Percentiles rank a stretch among this genome's conserved stretches.
Evolutionary conservation across 2,329 filamentous ascomycete species (phyloP).

Genomic region (Coleophoma eucalyptorum): DNA sequence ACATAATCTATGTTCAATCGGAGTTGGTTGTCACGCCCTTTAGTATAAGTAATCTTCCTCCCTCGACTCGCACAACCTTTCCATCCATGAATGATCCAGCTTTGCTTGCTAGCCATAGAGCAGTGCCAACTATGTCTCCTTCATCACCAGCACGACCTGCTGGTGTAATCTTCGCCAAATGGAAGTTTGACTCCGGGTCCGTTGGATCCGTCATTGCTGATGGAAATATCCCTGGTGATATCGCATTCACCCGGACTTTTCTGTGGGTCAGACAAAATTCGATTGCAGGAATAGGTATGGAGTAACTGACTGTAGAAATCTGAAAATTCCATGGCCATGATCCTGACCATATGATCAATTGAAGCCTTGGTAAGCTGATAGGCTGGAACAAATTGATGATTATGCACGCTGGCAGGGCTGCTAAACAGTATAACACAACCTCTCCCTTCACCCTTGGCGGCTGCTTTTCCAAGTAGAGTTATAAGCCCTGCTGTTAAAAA

Average conservation of each 20-base stretch:
- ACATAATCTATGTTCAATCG: too few relatives aligned
- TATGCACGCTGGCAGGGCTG: neutral
- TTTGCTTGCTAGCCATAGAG: conserved; percentile 1
- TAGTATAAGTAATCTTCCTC: conserved; percentile 1
- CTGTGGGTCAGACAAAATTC: too few relatives aligned
- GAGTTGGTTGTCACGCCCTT: too few relatives aligned
- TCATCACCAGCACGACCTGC: neutral
- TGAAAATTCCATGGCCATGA: neutral
- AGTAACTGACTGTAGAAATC: too few relatives aligned
- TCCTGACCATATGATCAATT: neutral
- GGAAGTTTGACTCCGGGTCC: too few relatives aligned
- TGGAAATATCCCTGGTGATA: too few relatives aligned
- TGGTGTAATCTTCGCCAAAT: too few relatives aligned
- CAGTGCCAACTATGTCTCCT: neutral
- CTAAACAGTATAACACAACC: neutral
- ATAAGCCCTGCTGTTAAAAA: neutral
- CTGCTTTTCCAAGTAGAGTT: neutral
- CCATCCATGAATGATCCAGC: conserved; percentile 6
- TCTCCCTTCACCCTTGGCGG: neutral
- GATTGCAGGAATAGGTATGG: too few relatives aligned
- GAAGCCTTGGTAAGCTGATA: neutral
- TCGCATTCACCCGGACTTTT: too few relatives aligned
- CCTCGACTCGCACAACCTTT: conserved; percentile 2
- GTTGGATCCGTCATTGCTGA: too few relatives aligned
- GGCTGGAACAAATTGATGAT: neutral